Base-by-base conservation (phyloP, 305 asterid species). In the Ajuga reptans region DNA sequence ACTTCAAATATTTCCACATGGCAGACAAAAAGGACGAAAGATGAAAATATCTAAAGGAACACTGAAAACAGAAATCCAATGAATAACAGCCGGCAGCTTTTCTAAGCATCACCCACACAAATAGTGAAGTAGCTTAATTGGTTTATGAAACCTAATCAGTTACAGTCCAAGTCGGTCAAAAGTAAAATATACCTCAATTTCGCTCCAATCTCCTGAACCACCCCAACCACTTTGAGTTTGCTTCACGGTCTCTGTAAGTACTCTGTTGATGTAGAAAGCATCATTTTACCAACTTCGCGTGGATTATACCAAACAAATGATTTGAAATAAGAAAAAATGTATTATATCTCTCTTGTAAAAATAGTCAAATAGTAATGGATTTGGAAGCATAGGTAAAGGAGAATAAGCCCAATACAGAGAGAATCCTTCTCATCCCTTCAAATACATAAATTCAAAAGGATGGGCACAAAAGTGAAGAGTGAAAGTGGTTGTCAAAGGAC, bases 201-300 rank as follows among this genome's bases (percentile, higher is more conserved):
- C 92, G 67, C 71, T 77, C 98, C 98, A 92, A 82, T 90, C 90
- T 79, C 84, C 83, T 17, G 90, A 81, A 74, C 79, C 68, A 68
- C 82, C 77, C 90, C 85, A 81, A 42, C 78, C 84, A 53, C 65
- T 80, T 71, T 84, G 97, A 72, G 95, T 83, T 81, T 87, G 96
- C 79, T 80, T 84, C 61, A 64, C 92, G 29, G 95, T 77, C 78
- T 88, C 95, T 0, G 94, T 90, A 31, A 92, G 88, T 78, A 92
- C 53, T 79, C 97, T 92, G 89, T 56, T 55, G 64, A 71, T 60
- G 61, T 0, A 55, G 49, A 63, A 62, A 70, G 53, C 54, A 61
- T 37, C 56, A 56, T 45, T 16, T 52, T 54, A 57, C 31, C 42
- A 64, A 68, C 18, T 34, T 14, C 14, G 4, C 39, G 53, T 3